A percentile compares a stretch with the other conserved stretches of the same genome.
phyloP scores from a whole-genome alignment of 768 basidiomycete genomes.

The Pleurotus platypus region DNA sequence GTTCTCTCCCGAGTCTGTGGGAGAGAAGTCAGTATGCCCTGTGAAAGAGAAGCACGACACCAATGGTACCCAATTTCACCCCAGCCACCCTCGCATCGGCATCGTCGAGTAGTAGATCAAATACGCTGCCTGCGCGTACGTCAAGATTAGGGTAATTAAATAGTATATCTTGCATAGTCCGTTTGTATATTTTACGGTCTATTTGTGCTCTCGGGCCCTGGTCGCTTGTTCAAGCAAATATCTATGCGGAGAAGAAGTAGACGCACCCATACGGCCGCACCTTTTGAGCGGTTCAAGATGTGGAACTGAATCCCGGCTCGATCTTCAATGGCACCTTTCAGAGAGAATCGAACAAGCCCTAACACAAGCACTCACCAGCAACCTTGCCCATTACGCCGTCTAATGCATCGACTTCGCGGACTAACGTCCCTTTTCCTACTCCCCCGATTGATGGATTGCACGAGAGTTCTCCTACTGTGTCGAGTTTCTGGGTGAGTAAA shows the following conservation, averaged over 20 bases:
- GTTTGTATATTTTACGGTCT: slow-evolving; percentile 80
- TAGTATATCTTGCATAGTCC: slow-evolving; percentile 71
- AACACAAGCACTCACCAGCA: slow-evolving; percentile 51
- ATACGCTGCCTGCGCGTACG: slow-evolving; percentile 70
- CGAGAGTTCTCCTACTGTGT: slow-evolving; percentile 79
- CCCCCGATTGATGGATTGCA: slow-evolving; percentile 94
- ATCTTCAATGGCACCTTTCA: slow-evolving; percentile 39
- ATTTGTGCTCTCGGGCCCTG: slow-evolving; percentile 90
- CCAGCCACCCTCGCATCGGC: slow-evolving; percentile 58
- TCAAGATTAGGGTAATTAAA: slow-evolving; percentile 66
- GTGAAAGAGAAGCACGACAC: too few species aligned
- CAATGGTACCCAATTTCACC: slow-evolving; percentile 56
- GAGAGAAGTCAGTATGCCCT: background rate
- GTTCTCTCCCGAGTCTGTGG: slow-evolving; percentile 66
- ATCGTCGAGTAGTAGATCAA: slow-evolving; percentile 71
- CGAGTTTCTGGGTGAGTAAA: slow-evolving; percentile 76
- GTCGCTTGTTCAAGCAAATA: background rate
- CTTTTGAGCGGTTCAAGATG: slow-evolving; percentile 81
- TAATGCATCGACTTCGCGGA: slow-evolving; percentile 88
- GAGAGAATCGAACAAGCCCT: background rate
- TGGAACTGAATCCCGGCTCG: slow-evolving; percentile 88
- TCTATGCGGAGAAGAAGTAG: background rate
- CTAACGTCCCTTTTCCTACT: slow-evolving; percentile 87
- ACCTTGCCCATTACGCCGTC: slow-evolving; percentile 83
- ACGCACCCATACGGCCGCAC: slow-evolving; percentile 84